Percentiles rank a stretch among this genome's conserved stretches.
phyloP scores from a whole-genome alignment of 257 asterid genomes.

The Gentiana macrophylla region DNA sequence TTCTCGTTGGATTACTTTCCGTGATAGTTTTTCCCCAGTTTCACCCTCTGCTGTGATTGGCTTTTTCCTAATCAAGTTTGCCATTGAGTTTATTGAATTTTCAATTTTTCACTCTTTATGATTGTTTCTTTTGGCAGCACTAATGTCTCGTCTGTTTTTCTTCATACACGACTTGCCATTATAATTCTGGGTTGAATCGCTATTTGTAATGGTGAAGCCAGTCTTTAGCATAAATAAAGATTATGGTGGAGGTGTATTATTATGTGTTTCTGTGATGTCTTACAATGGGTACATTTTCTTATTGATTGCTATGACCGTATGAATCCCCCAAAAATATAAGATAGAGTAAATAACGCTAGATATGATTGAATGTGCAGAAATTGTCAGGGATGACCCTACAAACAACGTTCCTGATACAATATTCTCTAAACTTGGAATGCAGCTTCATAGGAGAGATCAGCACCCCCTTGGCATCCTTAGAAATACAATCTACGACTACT shows the following conservation, averaged over 20 bases:
- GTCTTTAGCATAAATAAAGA: not conserved
- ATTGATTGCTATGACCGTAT: conserved; percentile 4
- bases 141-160: not conserved
- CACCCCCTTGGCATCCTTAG: conserved; percentile 89
- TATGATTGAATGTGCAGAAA: conserved; percentile 39
- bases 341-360: too few species aligned
- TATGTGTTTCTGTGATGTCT: not conserved
- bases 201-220: not conserved
- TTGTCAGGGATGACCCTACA: conserved; percentile 83
- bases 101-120: not conserved
- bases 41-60: not conserved
- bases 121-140: not conserved
- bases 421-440: conserved; percentile 86
- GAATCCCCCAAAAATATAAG: conserved; percentile 19
- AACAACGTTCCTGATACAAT: conserved; percentile 87
- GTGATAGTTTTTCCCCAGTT: not conserved
- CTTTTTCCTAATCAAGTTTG: not conserved
- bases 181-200: too few species aligned
- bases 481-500: conserved; percentile 78
- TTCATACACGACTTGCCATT: too few species aligned
- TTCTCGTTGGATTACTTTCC: not conserved
- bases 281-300: too few species aligned
- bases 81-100: not conserved
- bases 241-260: not conserved
- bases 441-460: conserved; percentile 81